Conservation (phyloP, 2,329 filamentous ascomycete genomes). For the Tolypocladium cylindrosporum region DNA sequence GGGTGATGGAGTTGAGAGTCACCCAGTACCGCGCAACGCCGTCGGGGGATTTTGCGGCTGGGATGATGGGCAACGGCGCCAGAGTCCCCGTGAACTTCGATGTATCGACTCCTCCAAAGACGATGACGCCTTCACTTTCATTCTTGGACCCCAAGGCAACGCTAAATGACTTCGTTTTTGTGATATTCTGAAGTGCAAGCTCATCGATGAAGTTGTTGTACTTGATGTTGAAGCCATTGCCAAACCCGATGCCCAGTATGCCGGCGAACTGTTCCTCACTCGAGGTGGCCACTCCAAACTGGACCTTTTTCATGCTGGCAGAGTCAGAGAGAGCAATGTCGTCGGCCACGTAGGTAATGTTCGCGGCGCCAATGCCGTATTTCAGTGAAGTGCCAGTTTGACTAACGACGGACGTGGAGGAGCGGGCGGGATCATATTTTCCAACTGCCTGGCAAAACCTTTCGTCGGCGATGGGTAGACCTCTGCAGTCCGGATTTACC, state of each 20-base stretch:
- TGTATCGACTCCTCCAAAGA: conserved; percentile 59
- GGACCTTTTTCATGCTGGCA: conserved; percentile 33
- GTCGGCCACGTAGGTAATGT: conserved; percentile 40
- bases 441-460: conserved; percentile 36
- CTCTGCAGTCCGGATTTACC: conserved; percentile 51
- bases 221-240: conserved; percentile 31
- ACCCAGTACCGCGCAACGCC: conserved; percentile 43
- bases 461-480: conserved; percentile 28
- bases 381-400: conserved; percentile 27
- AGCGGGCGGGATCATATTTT: conserved; percentile 30
- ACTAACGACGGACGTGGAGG: conserved; percentile 25
- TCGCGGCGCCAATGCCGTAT: conserved; percentile 42
- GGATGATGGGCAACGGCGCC: conserved; percentile 50
- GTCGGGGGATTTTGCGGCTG: conserved; percentile 44
- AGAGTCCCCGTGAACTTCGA: conserved; percentile 53
- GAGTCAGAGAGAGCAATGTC: conserved; percentile 31
- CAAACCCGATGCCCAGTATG: conserved; percentile 69
- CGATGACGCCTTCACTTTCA: conserved; percentile 49
- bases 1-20: conserved; percentile 31
- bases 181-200: conserved; percentile 39
- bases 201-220: conserved; percentile 45
- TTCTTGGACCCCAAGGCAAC: conserved; percentile 54
- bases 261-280: conserved; percentile 38
- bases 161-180: conserved; percentile 52
- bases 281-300: conserved; percentile 54